Evolutionary conservation across 495 filamentous ascomycete species (phyloP).

Genomic region (Penicillium bovifimosum): DNA sequence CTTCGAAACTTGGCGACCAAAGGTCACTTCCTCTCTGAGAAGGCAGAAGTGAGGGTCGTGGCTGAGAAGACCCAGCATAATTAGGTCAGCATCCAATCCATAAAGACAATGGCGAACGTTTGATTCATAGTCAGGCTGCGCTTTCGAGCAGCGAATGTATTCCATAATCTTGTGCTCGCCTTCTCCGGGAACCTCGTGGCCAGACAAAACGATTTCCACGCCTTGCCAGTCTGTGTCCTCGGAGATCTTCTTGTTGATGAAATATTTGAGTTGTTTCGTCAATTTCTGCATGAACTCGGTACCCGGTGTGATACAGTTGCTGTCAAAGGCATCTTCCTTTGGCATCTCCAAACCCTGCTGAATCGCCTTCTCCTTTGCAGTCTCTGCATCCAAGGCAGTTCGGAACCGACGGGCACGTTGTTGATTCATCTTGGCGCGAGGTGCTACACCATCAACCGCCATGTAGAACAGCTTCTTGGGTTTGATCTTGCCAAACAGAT

Average conservation of each 20-base stretch:
- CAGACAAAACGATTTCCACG: constrained; percentile 91
- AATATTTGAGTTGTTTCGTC: constrained; percentile 91
- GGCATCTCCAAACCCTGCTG: constrained; percentile 85
- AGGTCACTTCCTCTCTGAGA: constrained; percentile 94
- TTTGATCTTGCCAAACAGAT: constrained; percentile 97
- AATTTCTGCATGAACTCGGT: constrained; percentile 98
- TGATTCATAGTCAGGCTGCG: constrained; percentile 87
- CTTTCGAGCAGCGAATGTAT: constrained; percentile 94
- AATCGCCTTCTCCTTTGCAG: constrained; percentile 84
- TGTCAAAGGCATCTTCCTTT: constrained; percentile 93
- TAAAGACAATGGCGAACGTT: constrained; percentile 97
- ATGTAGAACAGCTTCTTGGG: constrained; percentile 98
- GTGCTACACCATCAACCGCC: constrained; percentile 97
- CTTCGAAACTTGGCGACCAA: constrained; percentile 76
- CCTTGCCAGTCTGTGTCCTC: constrained; percentile 97
- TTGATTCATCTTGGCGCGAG: constrained; percentile 99
- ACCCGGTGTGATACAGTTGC: constrained; percentile 97
- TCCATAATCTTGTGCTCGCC: constrained; percentile 99
- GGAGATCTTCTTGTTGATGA: constrained; percentile 96
- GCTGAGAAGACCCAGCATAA: constrained; percentile 95
- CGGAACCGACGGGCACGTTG: constrained; percentile 94
- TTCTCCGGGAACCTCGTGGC: constrained; percentile 98
- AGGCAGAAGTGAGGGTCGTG: constrained; percentile 99
- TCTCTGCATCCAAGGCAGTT: constrained; percentile 86
- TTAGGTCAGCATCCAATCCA: constrained; percentile 94